Evolutionary conservation across 2,329 filamentous ascomycete species (phyloP), one percentile per base, ranked within the genome.

Genomic region (Diaporthe helianthi): DNA sequence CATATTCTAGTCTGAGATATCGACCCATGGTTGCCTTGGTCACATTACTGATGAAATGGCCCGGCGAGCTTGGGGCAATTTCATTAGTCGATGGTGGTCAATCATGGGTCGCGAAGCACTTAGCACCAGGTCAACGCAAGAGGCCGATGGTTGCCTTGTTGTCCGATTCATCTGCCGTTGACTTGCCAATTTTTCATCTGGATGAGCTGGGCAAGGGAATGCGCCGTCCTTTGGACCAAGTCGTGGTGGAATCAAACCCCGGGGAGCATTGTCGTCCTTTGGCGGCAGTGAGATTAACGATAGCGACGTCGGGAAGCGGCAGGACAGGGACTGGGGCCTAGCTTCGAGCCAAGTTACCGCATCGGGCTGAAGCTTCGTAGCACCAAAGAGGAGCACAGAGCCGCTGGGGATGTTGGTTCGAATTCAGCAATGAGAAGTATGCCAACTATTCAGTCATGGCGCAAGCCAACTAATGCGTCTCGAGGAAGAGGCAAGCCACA

Each of bases 271-370:
- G 33, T 38, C 29, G 36, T 60, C n/a, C 29, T 51, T 22, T 47
- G 31, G 29, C 46, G n/a, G 24, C 47, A 6, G 31, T 46, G 26
- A 36, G 58, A 63, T 44, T n/a, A 24, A 24, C 41, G 26, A 61
- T 46, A 19, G 38, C 41, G 26, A 61, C 41, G 41, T 58, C 3
- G 58, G n/a, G 41, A 44, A 13, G 33, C 41, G 33, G 26, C 41
- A 47, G 41, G 4, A 19, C 31, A 10, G 15, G 54, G 9, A 22
- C 33, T 53, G 51, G 33, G 13, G 13, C 12, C 36, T 38, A 38
- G 36, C 54, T 38, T 66, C 63, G 61, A 69, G 29, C 60, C 64
- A 60, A 36, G 26, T 26, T 66, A 41, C 67, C 67, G 26, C 52
- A 52, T 66, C 31, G 67, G 52, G 61, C 10, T 7, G 26, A 19